Conservation (phyloP, 1,284 basidiomycete genomes). For the Cutaneotrichosporon sp. region DNA sequence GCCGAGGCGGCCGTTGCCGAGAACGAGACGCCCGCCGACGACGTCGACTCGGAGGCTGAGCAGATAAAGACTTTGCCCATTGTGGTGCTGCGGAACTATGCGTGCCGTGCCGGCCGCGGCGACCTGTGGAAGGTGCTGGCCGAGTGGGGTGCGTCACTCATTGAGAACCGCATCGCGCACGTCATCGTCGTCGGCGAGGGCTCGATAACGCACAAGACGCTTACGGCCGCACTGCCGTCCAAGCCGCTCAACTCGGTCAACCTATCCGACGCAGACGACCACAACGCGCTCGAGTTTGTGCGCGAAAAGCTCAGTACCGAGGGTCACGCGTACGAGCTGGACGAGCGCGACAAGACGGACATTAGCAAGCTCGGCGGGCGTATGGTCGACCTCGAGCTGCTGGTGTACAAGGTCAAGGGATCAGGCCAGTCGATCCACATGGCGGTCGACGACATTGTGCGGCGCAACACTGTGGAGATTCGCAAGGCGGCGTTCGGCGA, state of each 20-base stretch:
- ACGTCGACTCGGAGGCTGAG: conserved; percentile 45
- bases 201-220: conserved; percentile 73
- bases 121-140: conserved; percentile 71
- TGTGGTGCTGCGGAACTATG: conserved; percentile 77
- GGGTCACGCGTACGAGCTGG: conserved; percentile 13
- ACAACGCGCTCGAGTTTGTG: conserved; percentile 74
- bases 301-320: conserved; percentile 67
- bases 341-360: conserved; percentile 53
- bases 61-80: conserved; percentile 66
- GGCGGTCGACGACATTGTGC: conserved; percentile 83
- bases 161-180: conserved; percentile 82
- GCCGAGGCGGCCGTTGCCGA: neutral
- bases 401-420: conserved; percentile 73
- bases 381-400: conserved; percentile 57
- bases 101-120: conserved; percentile 58
- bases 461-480: conserved; percentile 71
- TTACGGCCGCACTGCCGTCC: conserved; percentile 82
- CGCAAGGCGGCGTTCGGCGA: conserved; percentile 91
- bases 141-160: conserved; percentile 77
- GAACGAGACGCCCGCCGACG: neutral
- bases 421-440: conserved; percentile 67
- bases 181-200: conserved; percentile 89
- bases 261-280: conserved; percentile 76
- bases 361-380: conserved; percentile 77
- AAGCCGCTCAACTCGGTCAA: conserved; percentile 74